Percentiles rank a stretch among this genome's conserved stretches.
phyloP scores from a whole-genome alignment of 257 asterid genomes.

The Sherardia arvensis region DNA sequence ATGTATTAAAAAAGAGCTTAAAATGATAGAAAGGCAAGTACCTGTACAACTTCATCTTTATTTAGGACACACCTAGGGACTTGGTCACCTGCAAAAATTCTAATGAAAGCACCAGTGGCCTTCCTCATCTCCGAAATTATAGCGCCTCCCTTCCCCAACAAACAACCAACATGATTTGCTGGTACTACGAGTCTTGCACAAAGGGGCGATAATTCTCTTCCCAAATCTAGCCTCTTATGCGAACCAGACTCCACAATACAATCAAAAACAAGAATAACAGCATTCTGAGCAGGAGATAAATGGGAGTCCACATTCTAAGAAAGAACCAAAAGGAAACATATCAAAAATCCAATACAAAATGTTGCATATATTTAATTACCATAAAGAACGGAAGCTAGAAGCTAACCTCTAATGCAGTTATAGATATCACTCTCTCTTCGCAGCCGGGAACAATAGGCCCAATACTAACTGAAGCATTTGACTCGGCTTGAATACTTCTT shows the following conservation, averaged over 20 bases:
- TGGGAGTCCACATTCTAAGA: constrained; percentile 39
- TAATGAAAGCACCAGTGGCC: constrained; percentile 48
- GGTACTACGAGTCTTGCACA: constrained; percentile 47
- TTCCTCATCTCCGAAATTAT: constrained; percentile 68
- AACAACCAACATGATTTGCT: constrained; percentile 57
- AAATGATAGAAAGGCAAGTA: constrained; percentile 12
- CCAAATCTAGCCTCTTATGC: constrained; percentile 27
- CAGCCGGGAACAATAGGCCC: constrained; percentile 46
- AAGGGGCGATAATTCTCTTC: constrained; percentile 25
- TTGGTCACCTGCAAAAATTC: constrained; percentile 46
- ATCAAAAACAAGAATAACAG: constrained; percentile 42
- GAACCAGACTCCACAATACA: constrained; percentile 31
- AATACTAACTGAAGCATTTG: constrained; percentile 44
- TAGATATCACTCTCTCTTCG: constrained; percentile 48
- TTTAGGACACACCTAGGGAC: constrained; percentile 49
- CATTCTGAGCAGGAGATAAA: constrained; percentile 55
- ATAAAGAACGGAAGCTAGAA: background rate
- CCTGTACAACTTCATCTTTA: constrained; percentile 60
- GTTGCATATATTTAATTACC: background rate
- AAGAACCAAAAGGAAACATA: constrained; percentile 10
- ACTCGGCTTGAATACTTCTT: constrained; percentile 40
- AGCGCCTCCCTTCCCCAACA: constrained; percentile 73
- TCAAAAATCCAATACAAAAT: constrained; percentile 1
- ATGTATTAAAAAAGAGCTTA: background rate
- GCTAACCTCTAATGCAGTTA: constrained; percentile 54